Base-by-base conservation (phyloP, 306 rosid genomes). In the Malus asiatica region DNA sequence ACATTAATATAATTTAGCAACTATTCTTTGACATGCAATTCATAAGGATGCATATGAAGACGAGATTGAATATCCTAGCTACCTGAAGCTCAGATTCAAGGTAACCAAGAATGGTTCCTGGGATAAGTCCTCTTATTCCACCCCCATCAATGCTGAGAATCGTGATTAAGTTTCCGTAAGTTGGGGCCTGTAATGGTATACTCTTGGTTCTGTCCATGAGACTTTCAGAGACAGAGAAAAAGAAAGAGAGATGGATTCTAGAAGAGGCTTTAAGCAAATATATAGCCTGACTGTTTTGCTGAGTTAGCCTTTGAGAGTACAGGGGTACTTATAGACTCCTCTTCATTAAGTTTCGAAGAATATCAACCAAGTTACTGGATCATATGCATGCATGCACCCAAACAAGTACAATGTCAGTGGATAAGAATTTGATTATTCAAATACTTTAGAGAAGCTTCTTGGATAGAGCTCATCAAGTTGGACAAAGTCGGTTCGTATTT, bases 101-200 rank as follows among this genome's bases (percentile, higher is more conserved):
- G 63, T 85, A 91, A 57, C 62, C 69, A 33, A 91, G 84, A 52
- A 88, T 81, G 10, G 84, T 78, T 22, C 90, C 93, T 0, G 97
- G 90, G 53, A 92, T 92, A 57, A 90, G 74, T 10, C 92, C 97
- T 75, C 96, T 84, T 13, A 90, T 84, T 7, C 97, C 97, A 44
- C 92, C 96, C 2, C 93, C 97, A 71, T 93, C 93, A 3, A 93
- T 87, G 85, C 92, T 90, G 14, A 93, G 81, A 66, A 89, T 66
- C 15, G 96, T 90, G 5, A 93, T 78, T 3, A 83, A 83, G 67
- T 87, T 83, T 55, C 92, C 93, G 69, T 72, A 82, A 22, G 88
- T 84, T 22, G 92, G 93, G 45, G 93, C 76, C 75, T 84, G 89
- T 25, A 87, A 69, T 7, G 70, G 80, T 12, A 32, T 11, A 7